phyloP scores from a whole-genome alignment of 106 monocot genomes.

The Allium cepa region DNA sequence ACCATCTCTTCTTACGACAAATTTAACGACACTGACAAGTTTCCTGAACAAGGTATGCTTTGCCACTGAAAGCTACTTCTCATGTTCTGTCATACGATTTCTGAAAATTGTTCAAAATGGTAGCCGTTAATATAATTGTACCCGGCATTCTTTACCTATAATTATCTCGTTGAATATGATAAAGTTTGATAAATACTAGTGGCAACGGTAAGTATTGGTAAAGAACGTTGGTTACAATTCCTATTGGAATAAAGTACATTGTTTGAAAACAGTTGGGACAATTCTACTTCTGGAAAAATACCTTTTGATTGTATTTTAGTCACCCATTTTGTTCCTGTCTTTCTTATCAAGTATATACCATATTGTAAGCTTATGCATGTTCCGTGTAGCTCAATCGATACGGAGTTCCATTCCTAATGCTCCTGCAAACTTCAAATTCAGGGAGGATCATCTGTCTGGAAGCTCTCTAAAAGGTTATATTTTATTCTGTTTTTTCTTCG shows the following conservation, averaged over 20 bases:
- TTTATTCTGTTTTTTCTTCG: not conserved
- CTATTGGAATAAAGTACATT: no score
- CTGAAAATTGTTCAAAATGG: no score
- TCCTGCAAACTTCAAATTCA: slow-evolving; percentile 32
- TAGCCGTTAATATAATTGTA: no score
- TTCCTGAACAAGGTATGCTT: slow-evolving; percentile 60
- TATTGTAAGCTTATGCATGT: not conserved
- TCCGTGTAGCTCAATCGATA: slow-evolving; percentile 29
- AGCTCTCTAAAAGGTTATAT: slow-evolving; percentile 52
- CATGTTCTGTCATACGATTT: no score
- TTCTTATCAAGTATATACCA: not conserved
- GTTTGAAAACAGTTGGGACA: no score
- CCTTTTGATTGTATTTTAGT: not conserved
- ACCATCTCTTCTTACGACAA: slow-evolving; percentile 40
- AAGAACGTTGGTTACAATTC: no score
- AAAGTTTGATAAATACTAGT: no score
- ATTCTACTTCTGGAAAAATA: no score
- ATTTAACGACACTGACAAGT: slow-evolving; percentile 42
- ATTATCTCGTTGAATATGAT: no score
- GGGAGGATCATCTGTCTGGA: slow-evolving; percentile 38
- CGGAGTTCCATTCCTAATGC: slow-evolving; percentile 27
- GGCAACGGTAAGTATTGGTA: no score
- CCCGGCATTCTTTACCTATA: no score
- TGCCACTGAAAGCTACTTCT: no score
- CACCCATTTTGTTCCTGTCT: not conserved